Evolutionary conservation across 352 stramenopile species (phyloP).

Genomic region (Phytophthora hibernalis): DNA sequence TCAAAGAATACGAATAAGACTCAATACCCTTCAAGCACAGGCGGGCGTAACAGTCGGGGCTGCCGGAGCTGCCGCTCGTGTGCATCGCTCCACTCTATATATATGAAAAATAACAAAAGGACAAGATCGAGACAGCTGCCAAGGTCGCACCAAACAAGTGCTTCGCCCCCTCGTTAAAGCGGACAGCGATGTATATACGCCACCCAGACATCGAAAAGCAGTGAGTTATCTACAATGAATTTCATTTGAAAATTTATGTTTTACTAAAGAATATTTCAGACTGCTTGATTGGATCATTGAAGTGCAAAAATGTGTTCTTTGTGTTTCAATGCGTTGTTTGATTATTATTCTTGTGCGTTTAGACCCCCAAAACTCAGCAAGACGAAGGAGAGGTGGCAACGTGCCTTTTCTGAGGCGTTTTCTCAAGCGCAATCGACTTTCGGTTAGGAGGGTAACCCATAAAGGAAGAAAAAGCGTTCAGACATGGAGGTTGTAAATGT

Average conservation of each 20-base stretch:
- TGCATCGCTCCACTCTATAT: background rate
- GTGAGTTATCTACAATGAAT: no score
- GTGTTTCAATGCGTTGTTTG: conserved; percentile 12
- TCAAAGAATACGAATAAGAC: background rate
- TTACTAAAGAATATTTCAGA: background rate
- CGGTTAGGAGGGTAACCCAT: conserved; percentile 8
- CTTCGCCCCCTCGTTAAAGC: no score
- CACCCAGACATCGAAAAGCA: no score
- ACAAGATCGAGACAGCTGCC: no score
- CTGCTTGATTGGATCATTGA: conserved; percentile 13
- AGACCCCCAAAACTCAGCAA: background rate
- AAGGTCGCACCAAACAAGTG: no score
- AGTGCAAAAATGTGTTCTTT: conserved; percentile 11
- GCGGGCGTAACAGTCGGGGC: background rate
- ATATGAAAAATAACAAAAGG: background rate
- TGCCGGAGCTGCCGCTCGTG: background rate
- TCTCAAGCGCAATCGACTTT: conserved; percentile 13
- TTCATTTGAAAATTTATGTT: no score
- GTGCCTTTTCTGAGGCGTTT: conserved; percentile 17
- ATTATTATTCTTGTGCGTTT: conserved; percentile 9
- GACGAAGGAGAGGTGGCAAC: background rate
- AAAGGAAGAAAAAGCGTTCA: conserved; percentile 13
- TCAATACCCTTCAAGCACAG: background rate
- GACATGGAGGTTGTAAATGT: conserved; percentile 9
- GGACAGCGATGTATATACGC: no score